These are phyloP conservation scores for Tricholoma saponaceum DNA, from an alignment of 768 basidiomycete genomes.

Conservation along the genomic window DNA sequence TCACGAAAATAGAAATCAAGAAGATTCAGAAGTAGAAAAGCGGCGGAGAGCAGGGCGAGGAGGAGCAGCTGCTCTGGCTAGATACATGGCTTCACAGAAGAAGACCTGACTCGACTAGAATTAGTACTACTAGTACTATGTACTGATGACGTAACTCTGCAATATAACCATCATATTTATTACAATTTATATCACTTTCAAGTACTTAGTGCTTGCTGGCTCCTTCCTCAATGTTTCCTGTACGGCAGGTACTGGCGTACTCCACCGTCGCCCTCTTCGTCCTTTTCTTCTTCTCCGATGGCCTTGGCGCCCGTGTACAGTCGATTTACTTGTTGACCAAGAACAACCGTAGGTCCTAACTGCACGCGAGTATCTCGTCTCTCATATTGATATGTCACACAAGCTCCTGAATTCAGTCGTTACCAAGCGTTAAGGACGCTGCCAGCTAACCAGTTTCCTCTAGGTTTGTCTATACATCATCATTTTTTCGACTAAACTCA, in stretches of 20 bases:
- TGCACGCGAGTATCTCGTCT: not conserved
- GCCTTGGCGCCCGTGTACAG: slow-evolving; percentile 15
- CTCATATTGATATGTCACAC: slow-evolving; percentile 25
- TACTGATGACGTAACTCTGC: too few relatives aligned
- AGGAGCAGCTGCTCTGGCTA: slow-evolving; percentile 7
- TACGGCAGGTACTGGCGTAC: slow-evolving; percentile 25
- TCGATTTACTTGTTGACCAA: not conserved
- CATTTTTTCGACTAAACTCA: not conserved
- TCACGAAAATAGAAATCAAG: not conserved
- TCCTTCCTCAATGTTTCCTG: slow-evolving; percentile 8
- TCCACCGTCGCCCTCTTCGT: slow-evolving; percentile 37
- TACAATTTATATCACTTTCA: too few relatives aligned
- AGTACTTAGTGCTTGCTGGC: too few relatives aligned
- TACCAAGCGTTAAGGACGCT: slow-evolving; percentile 43
- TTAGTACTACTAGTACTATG: too few relatives aligned
- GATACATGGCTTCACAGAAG: not conserved
- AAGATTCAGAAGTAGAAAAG: slow-evolving; percentile 1
- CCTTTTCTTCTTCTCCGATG: slow-evolving; percentile 37
- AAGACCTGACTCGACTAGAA: too few relatives aligned
- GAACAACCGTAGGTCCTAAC: slow-evolving; percentile 5
- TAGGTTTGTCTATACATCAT: slow-evolving; percentile 32
- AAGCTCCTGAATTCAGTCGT: slow-evolving; percentile 52
- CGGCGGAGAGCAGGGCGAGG: not conserved
- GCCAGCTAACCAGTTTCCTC: slow-evolving; percentile 45
- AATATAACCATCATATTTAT: too few relatives aligned